phyloP scores from a whole-genome alignment of 2,329 filamentous ascomycete genomes.

The Scedosporium apiospermum region DNA sequence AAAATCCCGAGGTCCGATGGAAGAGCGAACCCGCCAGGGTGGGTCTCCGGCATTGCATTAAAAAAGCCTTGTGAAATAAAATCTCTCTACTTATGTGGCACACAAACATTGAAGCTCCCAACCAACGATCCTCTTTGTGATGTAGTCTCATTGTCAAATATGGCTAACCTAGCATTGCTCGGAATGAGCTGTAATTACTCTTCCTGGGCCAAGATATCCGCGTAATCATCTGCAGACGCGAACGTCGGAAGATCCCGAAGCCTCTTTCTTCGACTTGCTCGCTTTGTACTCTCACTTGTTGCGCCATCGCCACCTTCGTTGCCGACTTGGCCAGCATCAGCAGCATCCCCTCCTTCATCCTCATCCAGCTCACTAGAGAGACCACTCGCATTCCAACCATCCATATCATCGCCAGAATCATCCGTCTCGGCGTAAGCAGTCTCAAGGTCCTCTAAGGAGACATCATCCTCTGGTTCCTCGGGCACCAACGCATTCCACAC shows the following conservation, averaged over 20 bases:
- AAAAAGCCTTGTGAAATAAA: no score
- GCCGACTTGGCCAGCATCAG: slow-evolving; percentile 32
- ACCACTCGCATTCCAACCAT: slow-evolving; percentile 33
- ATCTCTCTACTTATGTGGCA: no score
- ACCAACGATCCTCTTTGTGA: not conserved
- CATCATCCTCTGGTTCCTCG: slow-evolving; percentile 40
- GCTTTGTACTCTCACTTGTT: slow-evolving; percentile 51
- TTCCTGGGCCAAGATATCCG: slow-evolving; percentile 68
- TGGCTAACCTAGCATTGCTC: not conserved
- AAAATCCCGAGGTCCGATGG: not conserved
- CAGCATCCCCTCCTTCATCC: slow-evolving; percentile 28
- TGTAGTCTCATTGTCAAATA: not conserved
- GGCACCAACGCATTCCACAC: slow-evolving; percentile 87
- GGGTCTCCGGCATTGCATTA: not conserved
- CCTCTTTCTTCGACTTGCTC: slow-evolving; percentile 60
- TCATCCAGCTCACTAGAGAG: slow-evolving; percentile 21
- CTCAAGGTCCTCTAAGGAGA: slow-evolving; percentile 38
- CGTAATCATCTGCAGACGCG: slow-evolving; percentile 89
- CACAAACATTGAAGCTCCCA: no score
- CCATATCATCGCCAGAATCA: slow-evolving; percentile 36
- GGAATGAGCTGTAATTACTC: slow-evolving; percentile 21
- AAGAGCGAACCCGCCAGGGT: not conserved
- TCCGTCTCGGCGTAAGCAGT: slow-evolving; percentile 40
- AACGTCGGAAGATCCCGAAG: slow-evolving; percentile 87
- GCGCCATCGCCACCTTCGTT: slow-evolving; percentile 27